These are phyloP conservation scores for Aspergillus uvarum DNA, from an alignment of 2,329 filamentous ascomycete genomes.

Conservation along the genomic window DNA sequence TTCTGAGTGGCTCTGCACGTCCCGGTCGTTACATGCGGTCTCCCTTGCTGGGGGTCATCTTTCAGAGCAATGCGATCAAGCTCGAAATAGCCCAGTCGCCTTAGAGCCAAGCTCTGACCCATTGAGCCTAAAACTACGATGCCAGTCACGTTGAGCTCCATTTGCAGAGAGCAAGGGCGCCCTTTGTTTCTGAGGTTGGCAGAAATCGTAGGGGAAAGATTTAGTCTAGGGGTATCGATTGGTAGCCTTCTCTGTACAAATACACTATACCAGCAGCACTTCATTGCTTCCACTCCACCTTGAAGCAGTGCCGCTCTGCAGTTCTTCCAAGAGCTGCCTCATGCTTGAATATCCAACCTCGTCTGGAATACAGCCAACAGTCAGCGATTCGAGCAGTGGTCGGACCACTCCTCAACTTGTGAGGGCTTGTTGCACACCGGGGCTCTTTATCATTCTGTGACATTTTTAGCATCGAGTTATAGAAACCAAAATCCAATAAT, in stretches of 20 bases:
- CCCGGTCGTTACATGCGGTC: background rate
- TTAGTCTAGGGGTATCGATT: background rate
- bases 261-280: background rate
- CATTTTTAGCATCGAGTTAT: background rate
- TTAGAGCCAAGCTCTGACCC: background rate
- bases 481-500: background rate
- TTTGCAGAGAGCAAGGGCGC: background rate
- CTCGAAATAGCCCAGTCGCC: background rate
- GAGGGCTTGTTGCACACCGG: background rate
- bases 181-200: background rate
- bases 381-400: background rate
- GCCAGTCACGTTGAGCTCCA: background rate
- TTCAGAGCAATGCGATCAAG: background rate
- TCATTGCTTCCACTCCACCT: background rate
- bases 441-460: background rate
- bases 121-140: background rate
- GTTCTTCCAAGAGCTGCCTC: background rate
- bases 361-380: background rate
- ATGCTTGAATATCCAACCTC: background rate
- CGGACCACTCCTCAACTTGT: too few relatives aligned
- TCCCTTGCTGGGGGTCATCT: background rate
- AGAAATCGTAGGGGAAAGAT: background rate
- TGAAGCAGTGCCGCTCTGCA: background rate
- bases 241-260: background rate
- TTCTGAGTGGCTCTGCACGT: too few relatives aligned